These are phyloP conservation scores for Populus tremula DNA, from an alignment of 345 rosid genomes.

Conservation along the genomic window DNA sequence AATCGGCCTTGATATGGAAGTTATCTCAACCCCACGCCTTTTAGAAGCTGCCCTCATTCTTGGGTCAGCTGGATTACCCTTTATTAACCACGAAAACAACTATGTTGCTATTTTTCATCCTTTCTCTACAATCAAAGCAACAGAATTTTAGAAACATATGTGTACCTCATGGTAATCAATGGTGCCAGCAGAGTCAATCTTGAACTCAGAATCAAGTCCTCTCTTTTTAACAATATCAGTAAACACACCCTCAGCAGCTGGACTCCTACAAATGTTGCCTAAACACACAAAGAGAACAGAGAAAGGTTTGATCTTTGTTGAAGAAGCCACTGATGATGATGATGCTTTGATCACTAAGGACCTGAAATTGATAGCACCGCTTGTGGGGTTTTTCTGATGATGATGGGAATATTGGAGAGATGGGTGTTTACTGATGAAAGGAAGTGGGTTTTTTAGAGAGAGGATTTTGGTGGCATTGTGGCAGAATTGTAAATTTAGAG, in stretches of 20 bases:
- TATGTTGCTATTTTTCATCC: not conserved
- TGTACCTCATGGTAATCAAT: slow-evolving; percentile 80
- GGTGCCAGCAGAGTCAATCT: slow-evolving; percentile 92
- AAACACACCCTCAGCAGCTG: slow-evolving; percentile 96
- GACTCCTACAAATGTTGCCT: slow-evolving; percentile 93
- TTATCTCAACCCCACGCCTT: slow-evolving; percentile 79
- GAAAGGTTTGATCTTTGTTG: slow-evolving; percentile 54
- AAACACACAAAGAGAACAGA: slow-evolving; percentile 86
- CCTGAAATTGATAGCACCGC: slow-evolving; percentile 15
- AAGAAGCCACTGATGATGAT: slow-evolving; percentile 35
- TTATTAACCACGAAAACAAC: not conserved
- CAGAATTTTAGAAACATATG: not conserved
- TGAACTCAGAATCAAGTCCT: slow-evolving; percentile 65
- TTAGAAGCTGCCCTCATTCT: slow-evolving; percentile 89
- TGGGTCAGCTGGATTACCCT: slow-evolving; percentile 87
- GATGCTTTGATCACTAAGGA: slow-evolving; percentile 34
- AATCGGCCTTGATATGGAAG: slow-evolving; percentile 89
- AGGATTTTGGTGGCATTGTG: slow-evolving; percentile 23
- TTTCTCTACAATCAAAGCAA: not conserved
- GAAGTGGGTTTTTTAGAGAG: slow-evolving; percentile 15
- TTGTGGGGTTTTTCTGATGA: slow-evolving; percentile 12
- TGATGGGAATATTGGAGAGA: slow-evolving; percentile 10
- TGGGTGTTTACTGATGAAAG: slow-evolving; percentile 13
- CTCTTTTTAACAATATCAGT: slow-evolving; percentile 69
- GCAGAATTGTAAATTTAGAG: slow-evolving; percentile 53